Base-by-base conservation (phyloP, 495 filamentous ascomycete genomes). In the Terfezia claveryi region DNA sequence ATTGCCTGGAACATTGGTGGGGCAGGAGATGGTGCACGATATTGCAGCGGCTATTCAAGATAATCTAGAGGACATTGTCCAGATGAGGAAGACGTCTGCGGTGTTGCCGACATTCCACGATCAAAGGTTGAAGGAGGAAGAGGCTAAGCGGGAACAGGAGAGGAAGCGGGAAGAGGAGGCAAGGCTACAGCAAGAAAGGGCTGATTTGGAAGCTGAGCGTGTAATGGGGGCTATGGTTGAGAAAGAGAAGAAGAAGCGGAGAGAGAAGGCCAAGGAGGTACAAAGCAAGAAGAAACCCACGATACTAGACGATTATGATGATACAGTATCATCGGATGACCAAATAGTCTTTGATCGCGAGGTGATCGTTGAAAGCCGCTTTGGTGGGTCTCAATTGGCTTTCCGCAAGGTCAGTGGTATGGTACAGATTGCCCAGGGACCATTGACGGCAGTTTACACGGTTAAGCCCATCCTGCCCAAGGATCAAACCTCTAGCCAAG, bases 1-100 rank as follows among this genome's bases (percentile, higher is more conserved):
- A 32, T 72, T 89, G 10, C 70, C 71, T 6, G 58, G 60, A 36
- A 69, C 66, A 50, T 71, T 73, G 37, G 60, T 87, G 16, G 83
- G 82, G 2, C 77, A 82, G 57, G 82, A 86, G 52, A 95, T 98
- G 88, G 85, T 98, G 11, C 81, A 84, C 66, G 83, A 87, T 55
- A 74, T 98, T 38, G 83, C 85, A 9, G 76, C 82, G 51, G 78
- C 80, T 6, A 80, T 95, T 49, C 80, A 85, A 56, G 91, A 96
- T 58, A 78, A 88, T 16, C 71, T 98, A 17, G 87, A 96, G 64
- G 85, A 92, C 68, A 85, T 83, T 17, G 82, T 85, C 9, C 73
- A 81, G 59, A 77, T 77, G 32, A 49, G 75, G 80, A 51, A 78
- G 82, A 14, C 72, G 78, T 54, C 76, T 86, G 51, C 66, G 75